phyloP scores from a whole-genome alignment of 768 basidiomycete species.

The Termitomyces sp. region DNA sequence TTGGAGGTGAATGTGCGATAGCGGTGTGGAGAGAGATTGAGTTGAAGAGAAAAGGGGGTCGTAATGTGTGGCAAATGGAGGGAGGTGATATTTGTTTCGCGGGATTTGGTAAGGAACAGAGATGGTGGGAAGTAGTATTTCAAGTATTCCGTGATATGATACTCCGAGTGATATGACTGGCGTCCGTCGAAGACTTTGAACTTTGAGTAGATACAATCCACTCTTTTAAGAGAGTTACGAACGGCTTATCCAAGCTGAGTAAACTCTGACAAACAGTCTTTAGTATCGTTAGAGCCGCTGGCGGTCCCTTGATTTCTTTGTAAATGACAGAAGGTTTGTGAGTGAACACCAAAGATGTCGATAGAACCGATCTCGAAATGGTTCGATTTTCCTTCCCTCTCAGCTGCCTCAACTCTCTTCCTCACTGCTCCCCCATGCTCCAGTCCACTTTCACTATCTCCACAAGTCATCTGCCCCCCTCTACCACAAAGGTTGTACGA shows the following conservation, averaged over 20 bases:
- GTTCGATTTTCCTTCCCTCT: too few species aligned
- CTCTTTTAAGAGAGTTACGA: not conserved
- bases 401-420: too few species aligned
- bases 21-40: not conserved
- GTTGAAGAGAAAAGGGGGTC: not conserved
- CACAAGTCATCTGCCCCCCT: too few species aligned
- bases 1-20: not conserved
- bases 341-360: too few species aligned
- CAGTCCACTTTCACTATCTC: too few species aligned
- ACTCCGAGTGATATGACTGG: not conserved
- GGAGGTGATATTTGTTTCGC: too few species aligned
- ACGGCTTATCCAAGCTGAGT: not conserved
- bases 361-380: too few species aligned
- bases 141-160: not conserved
- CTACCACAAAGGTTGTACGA: too few species aligned
- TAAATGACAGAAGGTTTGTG: too few species aligned
- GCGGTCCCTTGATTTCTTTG: not conserved
- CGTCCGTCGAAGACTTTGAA: not conserved
- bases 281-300: not conserved
- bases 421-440: too few species aligned
- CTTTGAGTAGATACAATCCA: not conserved
- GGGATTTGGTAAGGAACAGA: not conserved
- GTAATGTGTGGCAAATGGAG: not conserved
- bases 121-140: not conserved
- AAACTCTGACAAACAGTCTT: not conserved